A percentile compares a stretch with the other conserved stretches of the same genome.
phyloP scores from a whole-genome alignment of 2,329 filamentous ascomycete species.

The Paecilomyces formosus region DNA sequence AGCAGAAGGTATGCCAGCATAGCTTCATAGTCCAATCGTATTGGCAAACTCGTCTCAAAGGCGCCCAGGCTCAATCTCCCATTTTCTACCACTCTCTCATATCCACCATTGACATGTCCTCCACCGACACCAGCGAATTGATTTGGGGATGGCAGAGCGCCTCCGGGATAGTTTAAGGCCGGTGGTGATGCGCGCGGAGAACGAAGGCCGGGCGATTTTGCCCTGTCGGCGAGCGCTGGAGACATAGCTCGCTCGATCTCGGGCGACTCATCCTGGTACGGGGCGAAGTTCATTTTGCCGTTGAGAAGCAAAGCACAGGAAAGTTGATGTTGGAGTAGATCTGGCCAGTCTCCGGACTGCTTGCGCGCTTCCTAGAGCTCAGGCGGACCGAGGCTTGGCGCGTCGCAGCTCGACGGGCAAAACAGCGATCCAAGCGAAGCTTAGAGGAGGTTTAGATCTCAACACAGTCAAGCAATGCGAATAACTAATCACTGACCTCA shows the following conservation, averaged over 20 bases:
- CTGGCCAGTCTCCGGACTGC: slow-evolving; percentile 4
- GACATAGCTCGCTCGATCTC: slow-evolving; percentile 76
- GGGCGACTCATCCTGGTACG: slow-evolving; percentile 88
- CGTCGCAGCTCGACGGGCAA: not conserved
- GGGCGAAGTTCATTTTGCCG: slow-evolving; percentile 76
- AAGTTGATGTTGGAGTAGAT: slow-evolving; percentile 4
- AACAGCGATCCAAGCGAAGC: not conserved
- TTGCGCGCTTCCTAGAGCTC: not conserved
- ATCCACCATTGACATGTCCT: slow-evolving; percentile 23
- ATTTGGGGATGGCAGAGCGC: slow-evolving; percentile 32
- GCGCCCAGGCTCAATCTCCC: slow-evolving; percentile 61
- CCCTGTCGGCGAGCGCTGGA: slow-evolving; percentile 48
- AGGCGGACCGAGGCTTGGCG: not conserved
- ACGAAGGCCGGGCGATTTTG: slow-evolving; percentile 47
- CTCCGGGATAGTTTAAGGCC: slow-evolving; percentile 36
- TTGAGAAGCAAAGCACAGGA: not conserved
- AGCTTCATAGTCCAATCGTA: slow-evolving; percentile 84
- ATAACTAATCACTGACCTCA: not conserved
- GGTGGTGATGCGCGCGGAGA: slow-evolving; percentile 47
- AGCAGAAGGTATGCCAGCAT: slow-evolving; percentile 79
- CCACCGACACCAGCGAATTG: slow-evolving; percentile 32
- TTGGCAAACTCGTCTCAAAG: slow-evolving; percentile 82
- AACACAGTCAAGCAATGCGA: not conserved
- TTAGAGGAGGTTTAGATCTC: not conserved
- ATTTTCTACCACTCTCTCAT: slow-evolving; percentile 34